Base-by-base conservation (phyloP, 345 rosid genomes). In the Eutrema yunnanense region DNA sequence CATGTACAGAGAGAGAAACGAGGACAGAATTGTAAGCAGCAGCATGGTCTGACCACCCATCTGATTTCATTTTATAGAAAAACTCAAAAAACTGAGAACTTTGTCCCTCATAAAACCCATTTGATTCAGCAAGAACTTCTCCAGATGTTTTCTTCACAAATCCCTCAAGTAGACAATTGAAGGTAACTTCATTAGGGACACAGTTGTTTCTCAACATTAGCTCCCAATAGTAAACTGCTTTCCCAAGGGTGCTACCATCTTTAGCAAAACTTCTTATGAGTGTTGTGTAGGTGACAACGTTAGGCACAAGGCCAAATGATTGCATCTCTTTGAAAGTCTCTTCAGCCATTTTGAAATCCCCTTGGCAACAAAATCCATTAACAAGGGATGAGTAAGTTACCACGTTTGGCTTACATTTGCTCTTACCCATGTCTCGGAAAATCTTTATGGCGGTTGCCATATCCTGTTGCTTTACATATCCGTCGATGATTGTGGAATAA, bases 401-500 rank as follows among this genome's bases (percentile, higher is more conserved):
- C 33, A 86, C 90, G 69, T 89, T 89, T 62, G 97, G 92, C 77
- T 86, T 86, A 85, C 84, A 82, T 26, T 84, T 88, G 49, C 40
- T 61, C 77, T 84, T 86, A 62, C 73, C 30, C 98, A 90, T 88
- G 73, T 83, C 79, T 26, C 83, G 83, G 43, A 87, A 84, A 65
- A 83, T 79, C 72, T 69, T 78, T 44, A 86, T 32, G 9, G 97
- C 96, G 36, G 81, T 80, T 64, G 50, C 40, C 81, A 88, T 67
- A 79, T 88, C 84, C 49, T 84, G 87, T 83, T 85, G 96, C 83
- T 90, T 92, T 61, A 86, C 83, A 52, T 81, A 87, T 43, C 96
- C 97, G 66, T 88, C 88, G 30, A 92, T 84, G 69, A 92, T 79
- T 6, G 93, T 90, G 8, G 97, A 88, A 82, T 81, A 92, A 43